Evolutionary conservation across 2,329 filamentous ascomycete species (phyloP).

Genomic region (Paecilomyces niveus): DNA sequence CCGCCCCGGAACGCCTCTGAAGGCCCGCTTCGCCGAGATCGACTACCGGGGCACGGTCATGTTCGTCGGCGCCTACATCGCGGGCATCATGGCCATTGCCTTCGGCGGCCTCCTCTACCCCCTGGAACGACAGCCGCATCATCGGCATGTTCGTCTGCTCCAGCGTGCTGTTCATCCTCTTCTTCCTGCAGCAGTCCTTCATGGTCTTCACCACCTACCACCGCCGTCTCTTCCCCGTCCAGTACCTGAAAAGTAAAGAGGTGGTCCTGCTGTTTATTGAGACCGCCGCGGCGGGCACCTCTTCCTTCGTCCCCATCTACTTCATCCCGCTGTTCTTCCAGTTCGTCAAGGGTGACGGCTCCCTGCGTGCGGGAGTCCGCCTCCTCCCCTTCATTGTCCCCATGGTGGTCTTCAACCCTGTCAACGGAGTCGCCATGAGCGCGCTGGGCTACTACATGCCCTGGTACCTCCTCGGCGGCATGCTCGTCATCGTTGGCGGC

Average conservation of each 20-base stretch:
- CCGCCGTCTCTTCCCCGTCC: conserved; percentile 41
- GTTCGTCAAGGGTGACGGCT: conserved; percentile 38
- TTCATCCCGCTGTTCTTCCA: conserved; percentile 50
- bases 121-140: conserved; percentile 39
- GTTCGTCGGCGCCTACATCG: conserved; percentile 31
- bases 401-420: conserved; percentile 9
- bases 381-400: conserved; percentile 17
- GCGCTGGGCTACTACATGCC: conserved; percentile 17
- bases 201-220: conserved; percentile 36
- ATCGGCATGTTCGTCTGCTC: conserved; percentile 44
- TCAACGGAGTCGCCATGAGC: conserved; percentile 12
- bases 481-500: conserved; percentile 13
- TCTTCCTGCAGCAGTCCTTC: conserved; percentile 38
- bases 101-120: conserved; percentile 44
- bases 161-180: conserved; percentile 37
- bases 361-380: conserved; percentile 16
- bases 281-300: conserved; percentile 27
- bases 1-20: conserved; percentile 12
- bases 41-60: conserved; percentile 41
- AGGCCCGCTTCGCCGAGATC: conserved; percentile 20
- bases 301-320: conserved; percentile 35
- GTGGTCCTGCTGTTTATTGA: conserved; percentile 38
- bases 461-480: conserved; percentile 20
- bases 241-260: conserved; percentile 34
- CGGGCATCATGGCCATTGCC: conserved; percentile 40